Conservation (phyloP, 1,284 basidiomycete genomes). For the Irpex sp. region DNA sequence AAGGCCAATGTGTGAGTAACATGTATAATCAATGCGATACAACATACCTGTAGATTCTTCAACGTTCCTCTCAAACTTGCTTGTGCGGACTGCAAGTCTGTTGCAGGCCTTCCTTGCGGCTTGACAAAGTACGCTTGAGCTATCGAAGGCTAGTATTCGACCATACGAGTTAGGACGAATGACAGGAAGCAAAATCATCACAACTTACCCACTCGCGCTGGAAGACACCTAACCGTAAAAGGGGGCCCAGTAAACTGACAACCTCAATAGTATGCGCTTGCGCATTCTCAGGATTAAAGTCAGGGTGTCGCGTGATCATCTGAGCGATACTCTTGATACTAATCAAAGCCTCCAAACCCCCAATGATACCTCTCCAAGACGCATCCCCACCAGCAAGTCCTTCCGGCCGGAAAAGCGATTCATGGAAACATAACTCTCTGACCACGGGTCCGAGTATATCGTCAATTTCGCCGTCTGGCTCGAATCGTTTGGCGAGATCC, state of each 20-base stretch:
- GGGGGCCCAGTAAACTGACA: slow-evolving; percentile 71
- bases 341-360: slow-evolving; percentile 79
- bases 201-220: slow-evolving; percentile 85
- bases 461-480: slow-evolving; percentile 40
- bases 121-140: slow-evolving; percentile 82
- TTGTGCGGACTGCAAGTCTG: slow-evolving; percentile 82
- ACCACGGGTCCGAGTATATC: slow-evolving; percentile 51
- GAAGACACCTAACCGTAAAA: slow-evolving; percentile 82
- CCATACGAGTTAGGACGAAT: not conserved
- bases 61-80: slow-evolving; percentile 80
- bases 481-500: slow-evolving; percentile 69
- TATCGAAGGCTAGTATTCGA: slow-evolving; percentile 60
- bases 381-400: slow-evolving; percentile 68
- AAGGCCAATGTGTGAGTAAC: too few relatives aligned
- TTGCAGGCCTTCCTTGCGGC: slow-evolving; percentile 68
- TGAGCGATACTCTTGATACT: slow-evolving; percentile 82
- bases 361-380: slow-evolving; percentile 84
- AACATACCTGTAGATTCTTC: slow-evolving; percentile 74
- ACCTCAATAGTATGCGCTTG: slow-evolving; percentile 63
- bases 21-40: too few relatives aligned
- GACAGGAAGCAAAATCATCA: too few relatives aligned
- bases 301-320: slow-evolving; percentile 69
- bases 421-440: slow-evolving; percentile 54
- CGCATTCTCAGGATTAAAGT: slow-evolving; percentile 65
- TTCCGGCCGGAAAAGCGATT: slow-evolving; percentile 57